Base-by-base conservation (phyloP, 352 stramenopile species). In the Phytophthora pluvialis region DNA sequence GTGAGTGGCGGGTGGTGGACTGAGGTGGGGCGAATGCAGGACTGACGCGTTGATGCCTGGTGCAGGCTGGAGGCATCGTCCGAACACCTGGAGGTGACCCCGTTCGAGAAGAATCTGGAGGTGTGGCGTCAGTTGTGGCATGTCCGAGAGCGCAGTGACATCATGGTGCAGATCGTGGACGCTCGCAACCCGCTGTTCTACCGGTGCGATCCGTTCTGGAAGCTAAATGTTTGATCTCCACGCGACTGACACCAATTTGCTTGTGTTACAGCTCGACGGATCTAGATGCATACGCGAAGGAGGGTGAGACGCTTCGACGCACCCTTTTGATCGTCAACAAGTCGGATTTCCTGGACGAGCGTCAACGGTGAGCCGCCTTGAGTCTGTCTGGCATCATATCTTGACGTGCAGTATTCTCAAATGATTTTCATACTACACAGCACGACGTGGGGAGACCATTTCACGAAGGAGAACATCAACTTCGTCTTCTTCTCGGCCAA, bases 101-200 rank as follows among this genome's bases (percentile, higher is more conserved):
- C 98, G 15, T 99, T 99, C 70, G 98, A 99, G 82, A 99, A 99
- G 81, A 99, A 99, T 77, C 57, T 99, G 39, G 96, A 99, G 65
- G 98, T 99, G 26, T 99, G 98, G 98, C 90, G 97, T 36, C 98
- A 99, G 77, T 78, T 99, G 6, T 99, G 98, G 98, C 88, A 99
- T 33, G 98, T 99, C 18, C 86, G 98, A 39, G 98, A 99, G 77
- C 86, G 97, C 62, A 99, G 92, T 79, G 91, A 99, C 54, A 89
- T 99, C 47, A 88, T 99, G 50, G 83, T 99, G 29, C 98, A 99
- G 76, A 98, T 99, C 39, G 96, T 99, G 3, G 98, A 99, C 74
- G 97, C 96, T 6, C 86, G 98, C 43, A 99, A 99, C 86, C 98
- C 98, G 3, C 80, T 99, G 4, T 99, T 99, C 75, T 99, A 99